Evolutionary conservation across 495 filamentous ascomycete species (phyloP).

Genomic region (Penicillium silybi): DNA sequence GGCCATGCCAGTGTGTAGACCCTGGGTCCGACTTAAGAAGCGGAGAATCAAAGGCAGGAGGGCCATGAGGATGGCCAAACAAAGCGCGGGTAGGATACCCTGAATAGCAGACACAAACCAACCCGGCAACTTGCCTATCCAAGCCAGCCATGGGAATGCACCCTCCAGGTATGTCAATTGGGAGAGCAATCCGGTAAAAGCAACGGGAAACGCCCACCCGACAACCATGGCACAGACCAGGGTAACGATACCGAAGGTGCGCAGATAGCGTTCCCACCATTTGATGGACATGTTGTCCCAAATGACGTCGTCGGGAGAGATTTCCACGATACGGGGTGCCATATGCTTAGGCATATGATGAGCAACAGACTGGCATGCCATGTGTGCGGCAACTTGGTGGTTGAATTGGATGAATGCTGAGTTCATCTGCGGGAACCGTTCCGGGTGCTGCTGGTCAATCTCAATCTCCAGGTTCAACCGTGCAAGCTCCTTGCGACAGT

Average conservation of each 20-base stretch:
- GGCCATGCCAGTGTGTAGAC: slow-evolving; percentile 75
- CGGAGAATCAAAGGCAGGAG: slow-evolving; percentile 77
- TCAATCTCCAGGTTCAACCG: slow-evolving; percentile 92
- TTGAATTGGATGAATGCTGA: slow-evolving; percentile 99
- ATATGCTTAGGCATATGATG: slow-evolving; percentile 93
- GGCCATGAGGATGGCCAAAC: slow-evolving; percentile 74
- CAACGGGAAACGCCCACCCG: slow-evolving; percentile 88
- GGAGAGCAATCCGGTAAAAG: slow-evolving; percentile 77
- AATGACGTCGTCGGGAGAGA: slow-evolving; percentile 88
- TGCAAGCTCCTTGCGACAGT: slow-evolving; percentile 83
- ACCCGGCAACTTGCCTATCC: slow-evolving; percentile 59
- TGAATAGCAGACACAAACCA: slow-evolving; percentile 70
- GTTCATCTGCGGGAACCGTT: slow-evolving; percentile 91
- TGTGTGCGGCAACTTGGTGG: slow-evolving; percentile 93
- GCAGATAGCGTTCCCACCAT: slow-evolving; percentile 89
- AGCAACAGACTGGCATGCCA: slow-evolving; percentile 91
- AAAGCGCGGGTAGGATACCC: slow-evolving; percentile 78
- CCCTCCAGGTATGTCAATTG: slow-evolving; percentile 66
- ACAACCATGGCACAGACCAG: slow-evolving; percentile 74
- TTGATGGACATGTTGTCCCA: slow-evolving; percentile 98
- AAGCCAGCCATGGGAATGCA: slow-evolving; percentile 63
- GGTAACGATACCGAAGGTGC: slow-evolving; percentile 61
- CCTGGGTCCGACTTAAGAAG: slow-evolving; percentile 69
- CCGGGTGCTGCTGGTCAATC: slow-evolving; percentile 78
- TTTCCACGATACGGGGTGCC: slow-evolving; percentile 88